phyloP scores from a whole-genome alignment of 2,329 filamentous ascomycete genomes.

The Fusarium phyllophilum region DNA sequence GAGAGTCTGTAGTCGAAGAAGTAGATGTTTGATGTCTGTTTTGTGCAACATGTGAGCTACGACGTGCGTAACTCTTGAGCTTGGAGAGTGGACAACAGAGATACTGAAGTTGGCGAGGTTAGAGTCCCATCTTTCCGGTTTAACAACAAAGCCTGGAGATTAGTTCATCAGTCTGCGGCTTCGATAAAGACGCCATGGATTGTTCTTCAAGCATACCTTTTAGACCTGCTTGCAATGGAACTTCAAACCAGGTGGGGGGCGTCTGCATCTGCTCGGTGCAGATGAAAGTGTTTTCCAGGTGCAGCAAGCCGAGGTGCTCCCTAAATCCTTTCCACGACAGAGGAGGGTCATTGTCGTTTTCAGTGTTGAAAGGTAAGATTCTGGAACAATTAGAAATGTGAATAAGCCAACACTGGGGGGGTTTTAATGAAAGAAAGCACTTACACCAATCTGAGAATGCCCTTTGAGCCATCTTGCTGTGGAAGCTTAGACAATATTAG shows the following conservation, averaged over 20 bases:
- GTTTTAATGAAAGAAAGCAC: neutral
- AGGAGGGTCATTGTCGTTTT: neutral
- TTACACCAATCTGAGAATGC: neutral
- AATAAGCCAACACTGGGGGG: accelerated
- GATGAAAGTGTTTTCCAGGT: neutral
- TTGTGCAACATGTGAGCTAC: neutral
- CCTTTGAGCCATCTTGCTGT: neutral
- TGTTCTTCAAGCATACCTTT: neutral
- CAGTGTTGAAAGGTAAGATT: neutral
- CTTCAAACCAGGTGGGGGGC: neutral
- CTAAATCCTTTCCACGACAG: neutral
- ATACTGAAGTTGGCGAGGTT: neutral
- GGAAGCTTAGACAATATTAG: neutral
- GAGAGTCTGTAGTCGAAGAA: neutral
- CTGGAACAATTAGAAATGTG: neutral
- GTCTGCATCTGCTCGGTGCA: neutral
- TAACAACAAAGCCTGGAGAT: neutral
- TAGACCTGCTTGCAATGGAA: neutral
- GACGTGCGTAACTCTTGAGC: neutral
- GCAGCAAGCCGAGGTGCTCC: neutral
- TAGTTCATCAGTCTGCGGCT: accelerated
- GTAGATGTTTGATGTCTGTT: neutral
- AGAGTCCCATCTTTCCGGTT: neutral
- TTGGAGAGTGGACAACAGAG: neutral
- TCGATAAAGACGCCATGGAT: accelerated